Conservation (phyloP, 352 stramenopile genomes). For the Phytopythium kandeliae region DNA sequence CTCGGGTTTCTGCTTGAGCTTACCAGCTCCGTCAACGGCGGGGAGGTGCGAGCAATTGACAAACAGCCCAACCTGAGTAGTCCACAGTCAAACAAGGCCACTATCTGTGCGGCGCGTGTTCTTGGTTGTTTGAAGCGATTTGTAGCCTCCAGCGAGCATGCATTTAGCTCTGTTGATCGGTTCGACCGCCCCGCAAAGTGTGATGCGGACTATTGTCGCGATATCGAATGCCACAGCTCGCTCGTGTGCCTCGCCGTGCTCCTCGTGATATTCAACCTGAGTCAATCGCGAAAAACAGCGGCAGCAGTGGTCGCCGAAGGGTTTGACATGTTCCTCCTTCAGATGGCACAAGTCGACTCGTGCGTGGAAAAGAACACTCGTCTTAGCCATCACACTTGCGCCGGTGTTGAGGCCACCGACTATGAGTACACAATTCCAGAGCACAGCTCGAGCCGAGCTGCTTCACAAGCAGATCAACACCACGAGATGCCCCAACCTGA, state of each 20-base stretch:
- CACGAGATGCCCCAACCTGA: conserved; percentile 4
- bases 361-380: background rate
- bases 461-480: background rate
- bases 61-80: background rate
- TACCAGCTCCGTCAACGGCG: conserved; percentile 14
- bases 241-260: conserved; percentile 20
- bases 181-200: background rate
- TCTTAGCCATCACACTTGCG: background rate
- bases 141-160: conserved; percentile 8
- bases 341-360: conserved; percentile 8
- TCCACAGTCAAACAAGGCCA: conserved; percentile 3
- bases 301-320: conserved; percentile 30
- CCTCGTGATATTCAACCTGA: conserved; percentile 37
- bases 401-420: background rate
- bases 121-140: conserved; percentile 34
- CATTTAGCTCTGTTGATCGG: background rate
- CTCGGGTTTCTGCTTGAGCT: conserved; percentile 27
- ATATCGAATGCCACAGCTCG: conserved; percentile 16
- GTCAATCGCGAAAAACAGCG: conserved; percentile 21
- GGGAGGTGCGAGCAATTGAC: too few relatives aligned
- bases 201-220: conserved; percentile 11
- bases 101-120: conserved; percentile 25
- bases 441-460: background rate
- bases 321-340: conserved; percentile 32
- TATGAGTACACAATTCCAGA: background rate